phyloP scores from a whole-genome alignment of 2,329 filamentous ascomycete species.

The Pseudopyricularia javanii region DNA sequence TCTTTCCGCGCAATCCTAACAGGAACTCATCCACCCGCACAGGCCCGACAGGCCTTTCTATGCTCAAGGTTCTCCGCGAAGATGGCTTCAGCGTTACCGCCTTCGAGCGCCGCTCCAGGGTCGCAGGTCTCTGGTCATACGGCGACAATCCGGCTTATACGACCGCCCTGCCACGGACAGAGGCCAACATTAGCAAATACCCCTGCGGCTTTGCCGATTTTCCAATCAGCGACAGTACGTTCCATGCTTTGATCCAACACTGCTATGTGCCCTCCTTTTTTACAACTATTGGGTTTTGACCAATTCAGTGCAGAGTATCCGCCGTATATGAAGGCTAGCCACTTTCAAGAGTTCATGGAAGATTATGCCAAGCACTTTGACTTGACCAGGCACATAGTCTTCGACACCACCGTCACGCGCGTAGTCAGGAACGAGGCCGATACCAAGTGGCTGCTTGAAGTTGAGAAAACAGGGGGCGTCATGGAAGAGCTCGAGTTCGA shows the following conservation, averaged over 20 bases:
- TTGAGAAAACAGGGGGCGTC: neutral
- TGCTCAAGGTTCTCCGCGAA: slow-evolving; percentile 26
- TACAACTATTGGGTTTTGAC: neutral
- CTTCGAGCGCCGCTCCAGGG: slow-evolving; percentile 23
- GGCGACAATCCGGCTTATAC: slow-evolving; percentile 21
- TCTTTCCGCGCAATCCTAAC: too few relatives aligned
- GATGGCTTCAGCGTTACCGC: slow-evolving; percentile 28
- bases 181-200: slow-evolving; percentile 24
- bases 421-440: slow-evolving; percentile 4
- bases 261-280: neutral
- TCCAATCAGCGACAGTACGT: slow-evolving; percentile 25
- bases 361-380: slow-evolving; percentile 15
- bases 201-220: slow-evolving; percentile 26
- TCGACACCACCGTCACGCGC: slow-evolving; percentile 4
- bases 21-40: neutral
- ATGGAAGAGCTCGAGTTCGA: slow-evolving; percentile 5
- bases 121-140: slow-evolving; percentile 31
- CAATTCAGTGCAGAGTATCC: slow-evolving; percentile 11
- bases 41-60: slow-evolving; percentile 17
- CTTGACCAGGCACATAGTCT: slow-evolving; percentile 6
- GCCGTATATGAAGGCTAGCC: slow-evolving; percentile 10
- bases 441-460: slow-evolving; percentile 4
- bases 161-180: slow-evolving; percentile 18
- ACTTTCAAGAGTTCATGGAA: slow-evolving; percentile 25
- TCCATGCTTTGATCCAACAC: neutral